phyloP scores from a whole-genome alignment of 306 rosid species.

The Gastrolobium bilobum region DNA sequence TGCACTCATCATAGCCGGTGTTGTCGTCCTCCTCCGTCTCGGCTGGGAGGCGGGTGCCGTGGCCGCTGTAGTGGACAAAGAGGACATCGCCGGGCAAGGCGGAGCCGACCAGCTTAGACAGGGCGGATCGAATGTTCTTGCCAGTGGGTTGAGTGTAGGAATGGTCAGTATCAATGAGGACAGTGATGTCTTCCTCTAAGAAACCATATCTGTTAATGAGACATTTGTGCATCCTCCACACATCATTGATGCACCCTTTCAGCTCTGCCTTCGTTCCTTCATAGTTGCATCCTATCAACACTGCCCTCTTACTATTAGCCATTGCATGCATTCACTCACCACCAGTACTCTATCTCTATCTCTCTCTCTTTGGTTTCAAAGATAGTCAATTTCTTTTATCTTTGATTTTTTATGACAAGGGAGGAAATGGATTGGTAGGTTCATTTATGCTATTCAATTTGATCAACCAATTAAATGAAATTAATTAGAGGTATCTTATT shows the following conservation, averaged over 20 bases:
- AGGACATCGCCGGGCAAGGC: constrained; percentile 61
- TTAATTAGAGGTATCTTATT: neutral
- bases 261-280: constrained; percentile 81
- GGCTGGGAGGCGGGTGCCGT: constrained; percentile 85
- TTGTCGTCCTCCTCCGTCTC: constrained; percentile 78
- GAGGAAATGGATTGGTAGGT: neutral
- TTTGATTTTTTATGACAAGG: neutral
- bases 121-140: constrained; percentile 64
- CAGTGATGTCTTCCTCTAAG: constrained; percentile 58
- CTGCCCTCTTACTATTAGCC: constrained; percentile 81
- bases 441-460: neutral
- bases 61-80: constrained; percentile 82
- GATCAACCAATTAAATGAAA: neutral
- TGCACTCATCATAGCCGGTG: constrained; percentile 90
- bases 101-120: constrained; percentile 55
- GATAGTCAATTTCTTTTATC: neutral
- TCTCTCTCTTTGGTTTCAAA: neutral
- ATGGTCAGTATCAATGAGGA: constrained; percentile 66
- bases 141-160: constrained; percentile 72
- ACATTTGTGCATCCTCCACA: constrained; percentile 63
- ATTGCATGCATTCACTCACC: constrained; percentile 28
- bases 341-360: neutral
- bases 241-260: constrained; percentile 86
- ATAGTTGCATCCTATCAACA: constrained; percentile 86
- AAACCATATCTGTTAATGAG: constrained; percentile 68